phyloP scores from a whole-genome alignment of 129 eudicot genomes.

The Rutidosis leptorrhynchoides region DNA sequence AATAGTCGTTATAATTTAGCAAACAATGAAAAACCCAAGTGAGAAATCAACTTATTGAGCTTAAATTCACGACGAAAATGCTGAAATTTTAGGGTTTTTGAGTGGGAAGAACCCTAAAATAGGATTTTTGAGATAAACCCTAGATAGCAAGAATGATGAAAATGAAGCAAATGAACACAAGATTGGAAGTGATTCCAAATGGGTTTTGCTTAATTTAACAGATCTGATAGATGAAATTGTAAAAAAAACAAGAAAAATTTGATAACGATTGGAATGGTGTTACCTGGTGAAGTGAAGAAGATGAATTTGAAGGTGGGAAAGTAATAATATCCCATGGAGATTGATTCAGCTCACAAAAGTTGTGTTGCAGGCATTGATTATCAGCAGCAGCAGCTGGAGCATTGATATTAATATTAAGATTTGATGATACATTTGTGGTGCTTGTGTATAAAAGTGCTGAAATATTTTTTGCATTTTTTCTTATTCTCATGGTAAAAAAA shows the following conservation, averaged over 20 bases:
- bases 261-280: slow-evolving; percentile 15
- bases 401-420: too few species aligned
- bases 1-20: slow-evolving; percentile 17
- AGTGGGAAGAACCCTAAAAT: slow-evolving; percentile 27
- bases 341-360: slow-evolving; percentile 61
- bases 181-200: slow-evolving; percentile 22
- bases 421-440: slow-evolving; percentile 13
- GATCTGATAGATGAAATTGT: slow-evolving; percentile 12
- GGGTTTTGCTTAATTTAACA: slow-evolving; percentile 23
- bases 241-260: slow-evolving; percentile 3
- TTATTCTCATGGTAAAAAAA: slow-evolving; percentile 51
- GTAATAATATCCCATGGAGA: slow-evolving; percentile 68
- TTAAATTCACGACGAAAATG: slow-evolving; percentile 36
- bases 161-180: slow-evolving; percentile 18
- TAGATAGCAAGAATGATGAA: slow-evolving; percentile 25
- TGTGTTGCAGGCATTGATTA: slow-evolving; percentile 23
- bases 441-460: slow-evolving; percentile 20
- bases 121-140: slow-evolving; percentile 32
- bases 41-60: slow-evolving; percentile 26
- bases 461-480: slow-evolving; percentile 30
- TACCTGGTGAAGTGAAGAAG: slow-evolving; percentile 37
- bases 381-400: too few species aligned
- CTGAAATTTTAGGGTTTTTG: slow-evolving; percentile 22
- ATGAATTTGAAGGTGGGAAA: slow-evolving; percentile 41
- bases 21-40: slow-evolving; percentile 31